A percentile compares a stretch with the other conserved stretches of the same genome.
These are phyloP conservation scores for Chrysoporthe cubensis DNA, from an alignment of 2,329 filamentous ascomycete species.

Conservation along the genomic window DNA sequence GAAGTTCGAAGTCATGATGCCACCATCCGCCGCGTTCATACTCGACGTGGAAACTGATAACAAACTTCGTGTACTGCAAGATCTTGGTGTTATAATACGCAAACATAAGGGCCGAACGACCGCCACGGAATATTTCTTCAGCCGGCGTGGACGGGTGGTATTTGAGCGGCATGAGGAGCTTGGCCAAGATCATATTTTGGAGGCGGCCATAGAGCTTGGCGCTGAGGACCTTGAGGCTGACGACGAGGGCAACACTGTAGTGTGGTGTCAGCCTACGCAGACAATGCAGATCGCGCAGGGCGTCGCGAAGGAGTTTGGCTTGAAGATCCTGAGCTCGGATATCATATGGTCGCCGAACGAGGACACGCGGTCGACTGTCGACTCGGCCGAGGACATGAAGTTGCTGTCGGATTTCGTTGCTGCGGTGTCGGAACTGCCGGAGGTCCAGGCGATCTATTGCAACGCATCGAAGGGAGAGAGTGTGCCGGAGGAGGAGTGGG, in stretches of 20 bases:
- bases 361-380: constrained; percentile 71
- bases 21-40: constrained; percentile 75
- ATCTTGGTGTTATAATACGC: constrained; percentile 74
- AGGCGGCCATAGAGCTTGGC: constrained; percentile 83
- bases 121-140: constrained; percentile 83
- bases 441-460: constrained; percentile 78
- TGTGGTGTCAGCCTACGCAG: constrained; percentile 70
- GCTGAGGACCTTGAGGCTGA: constrained; percentile 73
- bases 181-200: constrained; percentile 75
- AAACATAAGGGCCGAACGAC: constrained; percentile 70
- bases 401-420: constrained; percentile 64
- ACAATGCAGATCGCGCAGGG: constrained; percentile 67
- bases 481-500: constrained; percentile 59
- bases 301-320: constrained; percentile 63
- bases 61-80: constrained; percentile 72
- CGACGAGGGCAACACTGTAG: constrained; percentile 69
- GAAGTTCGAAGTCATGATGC: constrained; percentile 80
- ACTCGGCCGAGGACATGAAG: constrained; percentile 58
- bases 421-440: constrained; percentile 66
- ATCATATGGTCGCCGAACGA: constrained; percentile 86
- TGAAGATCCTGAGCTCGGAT: constrained; percentile 74
- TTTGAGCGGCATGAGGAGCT: constrained; percentile 60
- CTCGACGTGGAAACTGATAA: constrained; percentile 87
- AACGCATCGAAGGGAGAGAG: constrained; percentile 61
- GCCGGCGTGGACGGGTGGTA: constrained; percentile 74